Evolutionary conservation across 2,329 filamentous ascomycete species (phyloP).

Genomic region (Bipolaris victoriae): DNA sequence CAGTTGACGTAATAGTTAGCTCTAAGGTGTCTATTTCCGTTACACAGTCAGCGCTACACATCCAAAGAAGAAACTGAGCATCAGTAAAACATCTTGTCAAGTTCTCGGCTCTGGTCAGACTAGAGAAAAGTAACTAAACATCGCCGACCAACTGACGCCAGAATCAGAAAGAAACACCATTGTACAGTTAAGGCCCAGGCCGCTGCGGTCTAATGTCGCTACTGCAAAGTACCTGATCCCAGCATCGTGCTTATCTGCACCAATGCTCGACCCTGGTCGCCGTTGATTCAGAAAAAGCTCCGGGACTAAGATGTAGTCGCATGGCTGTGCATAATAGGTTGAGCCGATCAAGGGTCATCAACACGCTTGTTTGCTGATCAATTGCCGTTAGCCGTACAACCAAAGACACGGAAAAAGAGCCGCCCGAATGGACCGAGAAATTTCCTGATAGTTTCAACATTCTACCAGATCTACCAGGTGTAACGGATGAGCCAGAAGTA

Average conservation of each 20-base stretch:
- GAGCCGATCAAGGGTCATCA: neutral
- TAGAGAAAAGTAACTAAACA: neutral
- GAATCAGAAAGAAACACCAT: neutral
- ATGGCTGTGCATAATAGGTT: neutral
- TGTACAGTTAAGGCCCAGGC: neutral
- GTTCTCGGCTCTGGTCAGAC: neutral
- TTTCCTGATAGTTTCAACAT: neutral
- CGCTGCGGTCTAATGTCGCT: neutral
- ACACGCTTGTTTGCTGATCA: neutral
- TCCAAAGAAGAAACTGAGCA: neutral
- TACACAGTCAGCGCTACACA: neutral
- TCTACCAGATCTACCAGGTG: neutral
- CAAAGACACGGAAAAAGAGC: neutral
- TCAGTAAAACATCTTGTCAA: neutral
- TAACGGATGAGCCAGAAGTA: neutral
- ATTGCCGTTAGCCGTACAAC: neutral
- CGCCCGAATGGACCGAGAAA: neutral
- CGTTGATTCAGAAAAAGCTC: neutral
- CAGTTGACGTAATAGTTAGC: neutral
- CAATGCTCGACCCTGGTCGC: neutral
- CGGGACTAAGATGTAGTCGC: neutral
- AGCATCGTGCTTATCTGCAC: neutral
- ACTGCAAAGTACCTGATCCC: neutral
- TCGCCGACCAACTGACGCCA: neutral
- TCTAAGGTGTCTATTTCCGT: neutral